Evolutionary conservation across 441 rosid species (phyloP).

Genomic region (Euphorbia celastroides): DNA sequence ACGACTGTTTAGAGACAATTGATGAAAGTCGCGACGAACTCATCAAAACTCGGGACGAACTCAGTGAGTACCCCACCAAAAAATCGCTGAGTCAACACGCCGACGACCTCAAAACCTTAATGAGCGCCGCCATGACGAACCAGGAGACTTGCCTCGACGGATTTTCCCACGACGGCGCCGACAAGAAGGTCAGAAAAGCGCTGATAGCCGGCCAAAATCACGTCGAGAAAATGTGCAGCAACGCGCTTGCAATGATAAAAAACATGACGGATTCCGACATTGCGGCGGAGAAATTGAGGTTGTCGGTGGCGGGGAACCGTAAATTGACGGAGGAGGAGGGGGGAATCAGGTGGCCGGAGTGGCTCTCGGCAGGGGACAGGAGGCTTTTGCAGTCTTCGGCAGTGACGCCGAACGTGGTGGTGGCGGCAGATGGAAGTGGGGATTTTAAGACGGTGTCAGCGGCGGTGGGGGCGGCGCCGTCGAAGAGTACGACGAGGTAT

Average conservation of each 20-base stretch:
- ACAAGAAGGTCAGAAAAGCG: conserved; percentile 47
- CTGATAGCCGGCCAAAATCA: no score
- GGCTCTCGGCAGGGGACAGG: conserved; percentile 50
- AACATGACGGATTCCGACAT: conserved; percentile 41
- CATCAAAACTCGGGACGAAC: conserved; percentile 27
- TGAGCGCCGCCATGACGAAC: conserved; percentile 71
- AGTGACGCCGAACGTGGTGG: conserved; percentile 42
- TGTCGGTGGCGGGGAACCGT: no score
- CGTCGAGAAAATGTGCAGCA: no score
- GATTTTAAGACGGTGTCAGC: conserved; percentile 48
- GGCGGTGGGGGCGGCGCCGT: conserved; percentile 56
- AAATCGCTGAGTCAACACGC: conserved; percentile 42
- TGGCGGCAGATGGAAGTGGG: conserved; percentile 74
- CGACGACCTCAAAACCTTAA: conserved; percentile 58
- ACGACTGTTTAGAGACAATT: conserved; percentile 60
- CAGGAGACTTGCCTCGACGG: conserved; percentile 85
- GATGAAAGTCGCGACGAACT: conserved; percentile 54
- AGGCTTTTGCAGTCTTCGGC: conserved; percentile 42
- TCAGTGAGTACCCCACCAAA: conserved; percentile 33
- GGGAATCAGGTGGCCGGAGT: conserved; percentile 23
- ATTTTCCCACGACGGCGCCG: conserved; percentile 43
- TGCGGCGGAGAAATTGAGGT: conserved; percentile 13
- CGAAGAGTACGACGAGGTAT: conserved; percentile 34
- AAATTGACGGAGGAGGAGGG: conserved; percentile 24
- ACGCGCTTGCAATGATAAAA: conserved; percentile 45